Evolutionary conservation across 768 basidiomycete genomes (phyloP), one percentile per base, ranked within the genome.

Genomic region (Leccinum subgranulosum): DNA sequence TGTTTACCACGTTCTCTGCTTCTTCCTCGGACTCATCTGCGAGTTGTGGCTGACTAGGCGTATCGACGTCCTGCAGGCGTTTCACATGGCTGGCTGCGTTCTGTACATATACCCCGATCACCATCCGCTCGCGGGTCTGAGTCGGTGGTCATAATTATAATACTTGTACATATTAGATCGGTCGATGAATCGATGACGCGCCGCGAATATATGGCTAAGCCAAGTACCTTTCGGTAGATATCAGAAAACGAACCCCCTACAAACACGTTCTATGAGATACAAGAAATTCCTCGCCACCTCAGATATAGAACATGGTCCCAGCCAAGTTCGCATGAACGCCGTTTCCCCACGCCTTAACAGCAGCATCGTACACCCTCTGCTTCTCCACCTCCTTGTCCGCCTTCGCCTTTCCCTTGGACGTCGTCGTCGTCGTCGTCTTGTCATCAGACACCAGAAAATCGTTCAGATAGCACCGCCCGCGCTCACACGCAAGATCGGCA

Each of bases 401-500:
- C 60, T 62, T 60, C 6, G 76, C n/a, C 68, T 70, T 57, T 53
- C 71, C 62, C 73, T 77, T 55, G 51, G 75, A 54, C 67, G 69
- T 54, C 63, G 65, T 36, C 66, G 77, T 52, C 21, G 77, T 77
- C 69, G 77, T 52, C 21, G 77, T 77, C 69, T 85, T 79, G 64
- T 82, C 81, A 21, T 82, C 81, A 4, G 77, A 70, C 49, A 74
- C 81, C 68, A 92, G 69, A 51, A 90, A 85, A 1, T 86, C 84
- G 59, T 91, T 88, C 41, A 93, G 62, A 65, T 91, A 93, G 66
- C 79, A 87, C 36, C 90, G 74, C 0, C 87, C 91, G 10, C 91
- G 77, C 71, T 93, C 90, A 68, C 90, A 92, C 1, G 89, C 91
- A 51, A 92, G 72, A 71, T 92, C 90, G 7, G 89, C 87, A 63